phyloP scores from a whole-genome alignment of 140 eudicot genomes.

The Artemisia princeps region DNA sequence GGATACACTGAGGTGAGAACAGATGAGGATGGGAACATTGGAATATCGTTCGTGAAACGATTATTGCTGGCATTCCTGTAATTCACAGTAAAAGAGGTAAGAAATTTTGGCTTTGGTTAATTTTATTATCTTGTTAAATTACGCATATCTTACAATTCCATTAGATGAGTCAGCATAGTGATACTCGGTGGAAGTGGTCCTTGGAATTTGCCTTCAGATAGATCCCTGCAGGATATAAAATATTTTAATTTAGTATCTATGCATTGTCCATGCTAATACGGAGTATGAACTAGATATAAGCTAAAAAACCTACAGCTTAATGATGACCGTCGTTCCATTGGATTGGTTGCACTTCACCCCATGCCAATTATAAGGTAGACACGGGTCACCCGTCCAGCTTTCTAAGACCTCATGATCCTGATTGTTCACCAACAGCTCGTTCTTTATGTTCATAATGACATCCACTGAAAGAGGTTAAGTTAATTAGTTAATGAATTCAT shows the following conservation, averaged over 20 bases:
- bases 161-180: slow-evolving; percentile 47
- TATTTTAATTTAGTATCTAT: neutral
- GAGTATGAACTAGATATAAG: neutral
- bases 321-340: slow-evolving; percentile 40
- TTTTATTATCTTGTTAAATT: neutral
- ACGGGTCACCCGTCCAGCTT: slow-evolving; percentile 81
- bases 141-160: slow-evolving; percentile 40
- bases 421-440: slow-evolving; percentile 45
- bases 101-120: neutral
- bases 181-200: slow-evolving; percentile 59
- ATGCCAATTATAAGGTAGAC: slow-evolving; percentile 68
- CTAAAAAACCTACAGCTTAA: slow-evolving; percentile 43
- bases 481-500: neutral
- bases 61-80: slow-evolving; percentile 66
- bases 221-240: slow-evolving; percentile 38
- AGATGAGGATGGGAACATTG: slow-evolving; percentile 52
- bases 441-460: slow-evolving; percentile 38
- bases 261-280: neutral
- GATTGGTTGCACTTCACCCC: slow-evolving; percentile 43
- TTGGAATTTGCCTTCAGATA: slow-evolving; percentile 42
- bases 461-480: slow-evolving; percentile 33
- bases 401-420: slow-evolving; percentile 33
- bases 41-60: slow-evolving; percentile 39
- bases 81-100: slow-evolving; percentile 22
- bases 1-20: slow-evolving; percentile 46